phyloP scores from a whole-genome alignment of 441 rosid species.

The Eutrema salsugineum region DNA sequence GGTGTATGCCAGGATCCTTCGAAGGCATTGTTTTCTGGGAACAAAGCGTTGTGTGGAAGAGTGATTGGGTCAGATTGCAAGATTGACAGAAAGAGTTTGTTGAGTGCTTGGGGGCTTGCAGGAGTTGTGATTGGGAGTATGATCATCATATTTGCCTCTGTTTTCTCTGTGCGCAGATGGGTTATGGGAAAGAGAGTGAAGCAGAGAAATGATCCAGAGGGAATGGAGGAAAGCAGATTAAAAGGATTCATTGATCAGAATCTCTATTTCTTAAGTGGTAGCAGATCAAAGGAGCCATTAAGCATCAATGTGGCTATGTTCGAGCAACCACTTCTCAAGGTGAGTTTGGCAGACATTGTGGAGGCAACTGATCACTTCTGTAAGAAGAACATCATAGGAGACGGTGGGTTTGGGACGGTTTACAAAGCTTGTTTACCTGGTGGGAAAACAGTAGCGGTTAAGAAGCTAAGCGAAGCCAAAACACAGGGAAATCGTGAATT shows the following conservation, averaged over 20 bases:
- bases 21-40: conserved; percentile 48
- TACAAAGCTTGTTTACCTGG: conserved; percentile 63
- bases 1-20: conserved; percentile 66
- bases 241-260: conserved; percentile 53
- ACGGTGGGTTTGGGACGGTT: conserved; percentile 91
- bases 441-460: conserved; percentile 75
- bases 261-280: conserved; percentile 58
- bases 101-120: conserved; percentile 53
- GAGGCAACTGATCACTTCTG: conserved; percentile 80
- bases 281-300: conserved; percentile 82
- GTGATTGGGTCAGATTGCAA: conserved; percentile 45
- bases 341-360: conserved; percentile 67
- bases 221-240: conserved; percentile 51
- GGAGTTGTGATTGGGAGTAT: conserved; percentile 46
- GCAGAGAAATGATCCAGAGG: conserved; percentile 46
- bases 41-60: conserved; percentile 62
- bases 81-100: conserved; percentile 28
- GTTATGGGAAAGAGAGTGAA: conserved; percentile 28
- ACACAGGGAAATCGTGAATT: conserved; percentile 88
- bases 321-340: conserved; percentile 78
- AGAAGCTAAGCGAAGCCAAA: conserved; percentile 84
- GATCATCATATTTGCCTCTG: conserved; percentile 34
- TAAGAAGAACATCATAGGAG: conserved; percentile 86
- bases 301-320: conserved; percentile 88
- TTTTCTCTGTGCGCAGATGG: conserved; percentile 44